Conservation (phyloP, 2,329 filamentous ascomycete genomes). For the Exophiala alcalophila region DNA sequence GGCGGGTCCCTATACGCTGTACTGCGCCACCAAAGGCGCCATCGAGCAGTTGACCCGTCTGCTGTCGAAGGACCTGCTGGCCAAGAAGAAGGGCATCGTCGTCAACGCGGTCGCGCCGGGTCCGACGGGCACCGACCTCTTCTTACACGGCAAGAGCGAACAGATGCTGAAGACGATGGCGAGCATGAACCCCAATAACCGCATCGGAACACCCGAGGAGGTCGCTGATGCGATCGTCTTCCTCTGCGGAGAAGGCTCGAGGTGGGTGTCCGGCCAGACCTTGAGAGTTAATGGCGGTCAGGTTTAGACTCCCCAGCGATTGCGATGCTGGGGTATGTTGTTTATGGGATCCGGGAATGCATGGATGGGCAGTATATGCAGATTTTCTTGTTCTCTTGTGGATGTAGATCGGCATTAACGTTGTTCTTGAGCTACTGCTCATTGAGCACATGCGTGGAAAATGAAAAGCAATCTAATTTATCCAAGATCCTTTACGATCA, state of each 20-base stretch:
- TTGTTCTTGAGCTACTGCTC: no score
- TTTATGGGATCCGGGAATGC: no score
- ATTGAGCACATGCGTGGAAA: no score
- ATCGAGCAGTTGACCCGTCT: constrained; percentile 58
- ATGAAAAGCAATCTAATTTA: no score
- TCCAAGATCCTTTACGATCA: no score
- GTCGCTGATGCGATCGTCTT: constrained; percentile 50
- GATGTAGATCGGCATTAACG: no score
- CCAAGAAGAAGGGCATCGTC: constrained; percentile 44
- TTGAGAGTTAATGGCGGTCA: constrained; percentile 47
- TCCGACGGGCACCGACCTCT: constrained; percentile 57
- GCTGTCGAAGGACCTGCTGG: constrained; percentile 53
- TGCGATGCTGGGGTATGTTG: no score
- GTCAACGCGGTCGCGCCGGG: constrained; percentile 55
- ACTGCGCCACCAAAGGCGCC: constrained; percentile 57
- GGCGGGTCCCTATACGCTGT: constrained; percentile 50
- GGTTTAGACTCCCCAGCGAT: no score
- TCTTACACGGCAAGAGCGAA: constrained; percentile 51
- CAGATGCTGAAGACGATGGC: constrained; percentile 45
- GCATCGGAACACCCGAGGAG: constrained; percentile 51
- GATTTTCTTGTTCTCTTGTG: no score
- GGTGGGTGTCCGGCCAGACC: constrained; percentile 50
- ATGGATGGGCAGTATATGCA: no score
- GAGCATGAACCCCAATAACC: constrained; percentile 43
- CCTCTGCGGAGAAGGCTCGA: constrained; percentile 37